These are phyloP conservation scores for Myriangium duriaei DNA, from an alignment of 2,329 filamentous ascomycete genomes.

Conservation along the genomic window DNA sequence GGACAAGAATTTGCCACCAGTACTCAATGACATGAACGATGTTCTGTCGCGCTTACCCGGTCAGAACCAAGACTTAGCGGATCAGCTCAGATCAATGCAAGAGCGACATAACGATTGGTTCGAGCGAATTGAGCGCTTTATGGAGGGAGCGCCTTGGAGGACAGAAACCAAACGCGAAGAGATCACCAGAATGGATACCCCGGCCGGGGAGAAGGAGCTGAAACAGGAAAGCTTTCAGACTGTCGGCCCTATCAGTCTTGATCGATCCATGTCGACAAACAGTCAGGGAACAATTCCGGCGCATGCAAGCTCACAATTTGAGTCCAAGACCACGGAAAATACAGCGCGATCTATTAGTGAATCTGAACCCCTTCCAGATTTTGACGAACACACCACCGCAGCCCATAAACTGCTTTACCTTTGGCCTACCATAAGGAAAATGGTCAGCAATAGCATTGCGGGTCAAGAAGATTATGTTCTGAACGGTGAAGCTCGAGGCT, in stretches of 20 bases:
- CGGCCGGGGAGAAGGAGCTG: background rate
- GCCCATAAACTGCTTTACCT: constrained; percentile 63
- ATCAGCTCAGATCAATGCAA: background rate
- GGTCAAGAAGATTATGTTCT: constrained; percentile 24
- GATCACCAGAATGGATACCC: constrained; percentile 4
- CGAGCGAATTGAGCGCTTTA: constrained; percentile 16
- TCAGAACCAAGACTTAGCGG: constrained; percentile 26
- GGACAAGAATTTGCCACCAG: constrained; percentile 13
- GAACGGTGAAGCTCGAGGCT: constrained; percentile 25
- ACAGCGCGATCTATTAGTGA: constrained; percentile 8
- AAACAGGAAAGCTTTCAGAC: background rate
- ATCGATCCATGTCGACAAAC: constrained; percentile 9
- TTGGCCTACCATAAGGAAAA: constrained; percentile 40
- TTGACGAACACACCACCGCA: constrained; percentile 79
- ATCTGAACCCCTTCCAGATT: constrained; percentile 37
- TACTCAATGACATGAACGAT: constrained; percentile 30
- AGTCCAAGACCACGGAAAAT: constrained; percentile 10
- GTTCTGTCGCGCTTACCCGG: constrained; percentile 22
- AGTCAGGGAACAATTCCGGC: constrained; percentile 17
- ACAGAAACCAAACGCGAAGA: constrained; percentile 8
- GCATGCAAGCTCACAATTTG: background rate
- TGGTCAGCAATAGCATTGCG: constrained; percentile 18
- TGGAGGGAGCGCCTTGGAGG: too few relatives aligned
- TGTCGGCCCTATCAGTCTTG: background rate
- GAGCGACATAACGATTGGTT: constrained; percentile 16